Percentiles rank a stretch among this genome's conserved stretches.
These are phyloP conservation scores for Ichthyophthirius multifiliis DNA, from an alignment of 169 alveolate genomes.

Conservation along the genomic window DNA sequence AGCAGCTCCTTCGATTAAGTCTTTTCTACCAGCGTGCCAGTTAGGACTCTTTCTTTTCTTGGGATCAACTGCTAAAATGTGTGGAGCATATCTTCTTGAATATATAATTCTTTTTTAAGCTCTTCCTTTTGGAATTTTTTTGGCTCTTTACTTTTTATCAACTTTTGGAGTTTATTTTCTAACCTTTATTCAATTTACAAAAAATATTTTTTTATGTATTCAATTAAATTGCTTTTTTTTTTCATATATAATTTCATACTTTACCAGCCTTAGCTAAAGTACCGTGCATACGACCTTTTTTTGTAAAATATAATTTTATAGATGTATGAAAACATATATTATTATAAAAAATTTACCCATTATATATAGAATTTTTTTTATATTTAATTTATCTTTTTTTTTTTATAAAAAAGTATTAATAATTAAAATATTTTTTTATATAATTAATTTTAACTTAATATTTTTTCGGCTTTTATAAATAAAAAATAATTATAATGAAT, in stretches of 20 bases:
- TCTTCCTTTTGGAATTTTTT: constrained; percentile 41
- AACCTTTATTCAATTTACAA: neutral
- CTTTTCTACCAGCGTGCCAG: constrained; percentile 51
- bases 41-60: constrained; percentile 42
- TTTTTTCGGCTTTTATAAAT: too few relatives aligned
- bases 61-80: constrained; percentile 1
- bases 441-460: too few relatives aligned
- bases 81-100: constrained; percentile 28
- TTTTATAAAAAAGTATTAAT: too few relatives aligned
- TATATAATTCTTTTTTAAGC: constrained; percentile 37
- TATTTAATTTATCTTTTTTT: too few relatives aligned
- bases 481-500: too few relatives aligned
- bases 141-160: constrained; percentile 32
- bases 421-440: too few relatives aligned
- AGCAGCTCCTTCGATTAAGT: constrained; percentile 28
- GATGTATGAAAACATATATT: too few relatives aligned
- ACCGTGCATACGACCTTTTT: constrained; percentile 36
- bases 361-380: too few relatives aligned
- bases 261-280: constrained; percentile 49
- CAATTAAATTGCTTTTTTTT: neutral
- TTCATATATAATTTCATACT: neutral
- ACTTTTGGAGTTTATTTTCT: constrained; percentile 48
- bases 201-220: neutral
- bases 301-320: too few relatives aligned
- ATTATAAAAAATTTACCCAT: too few relatives aligned